Base-by-base conservation (phyloP, 257 asterid species). In the Perilla frutescens region DNA sequence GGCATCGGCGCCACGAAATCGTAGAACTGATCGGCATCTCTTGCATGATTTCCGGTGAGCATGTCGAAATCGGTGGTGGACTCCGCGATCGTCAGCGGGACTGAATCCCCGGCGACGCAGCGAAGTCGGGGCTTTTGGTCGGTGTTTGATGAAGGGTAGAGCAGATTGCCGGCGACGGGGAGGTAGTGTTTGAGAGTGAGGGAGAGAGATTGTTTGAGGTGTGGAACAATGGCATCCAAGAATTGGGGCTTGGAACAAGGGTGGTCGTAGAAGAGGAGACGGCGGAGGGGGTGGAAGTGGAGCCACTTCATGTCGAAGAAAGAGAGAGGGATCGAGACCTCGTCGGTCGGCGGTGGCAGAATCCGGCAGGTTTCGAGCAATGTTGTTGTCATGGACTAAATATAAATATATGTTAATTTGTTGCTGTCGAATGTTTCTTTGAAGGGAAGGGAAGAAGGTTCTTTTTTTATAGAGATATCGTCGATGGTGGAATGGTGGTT, bases 141-240 rank as follows among this genome's bases (percentile, higher is more conserved):
- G 13, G 58, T 14, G 37, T 48, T 34, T 2, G 3, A n/a, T 3
- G 47, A 3, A n/a, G 76, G 68, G 50, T 14, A 43, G 50, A 71
- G 68, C 40, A 71, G 8, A 8, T 59, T 71, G 11, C 51, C 76
- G 6, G 90, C 82, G 3, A 87, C 39, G 0, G 96, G 87, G 8
- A 81, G 55, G 73, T 77, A 82, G 81, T 85, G 81, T 44, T 71
- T 77, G 62, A 89, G 87, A 60, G 91, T 34, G 57, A 77, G 68
- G 36, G 90, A 82, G 69, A 87, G 85, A 2, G 89, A 89, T 4
- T 71, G 40, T 14, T 59, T 47, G 69, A 71, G 61, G 14, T 60
- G 12, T 2, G 68, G 69, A 45, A 71, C 31, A 7, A 71, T 14
- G 59, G 70, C 58, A 8, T 82, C 75, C 4, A 73, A 0, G 80